phyloP scores from a whole-genome alignment of 2,329 filamentous ascomycete genomes.

The Gaeumannomyces sp. region DNA sequence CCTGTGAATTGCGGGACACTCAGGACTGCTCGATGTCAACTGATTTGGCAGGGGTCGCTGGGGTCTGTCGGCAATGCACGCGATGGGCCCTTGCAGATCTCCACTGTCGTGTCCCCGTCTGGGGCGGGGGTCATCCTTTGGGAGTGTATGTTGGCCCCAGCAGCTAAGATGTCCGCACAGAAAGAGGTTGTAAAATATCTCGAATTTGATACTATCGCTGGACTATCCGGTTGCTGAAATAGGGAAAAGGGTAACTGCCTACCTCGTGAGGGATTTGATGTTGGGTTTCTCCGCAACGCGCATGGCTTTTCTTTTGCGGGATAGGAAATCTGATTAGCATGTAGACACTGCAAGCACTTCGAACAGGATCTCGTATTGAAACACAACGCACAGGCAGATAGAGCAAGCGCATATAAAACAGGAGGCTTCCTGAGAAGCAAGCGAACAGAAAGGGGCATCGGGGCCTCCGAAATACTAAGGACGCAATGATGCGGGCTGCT shows the following conservation, averaged over 20 bases:
- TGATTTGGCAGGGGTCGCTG: not conserved
- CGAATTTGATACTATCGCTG: not conserved
- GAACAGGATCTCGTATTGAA: not conserved
- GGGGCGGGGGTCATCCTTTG: not conserved
- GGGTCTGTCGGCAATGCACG: not conserved
- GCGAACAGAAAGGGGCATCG: not conserved
- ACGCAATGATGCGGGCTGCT: not conserved
- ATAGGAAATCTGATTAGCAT: too few species aligned
- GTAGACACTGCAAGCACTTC: too few species aligned
- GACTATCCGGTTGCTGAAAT: too few species aligned
- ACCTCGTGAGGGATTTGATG: too few species aligned
- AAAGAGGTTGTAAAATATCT: not conserved
- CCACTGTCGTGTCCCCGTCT: not conserved
- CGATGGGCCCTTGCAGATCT: constrained; percentile 4
- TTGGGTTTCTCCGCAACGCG: too few species aligned
- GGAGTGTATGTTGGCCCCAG: not conserved
- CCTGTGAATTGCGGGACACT: constrained; percentile 17
- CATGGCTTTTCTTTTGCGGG: too few species aligned
- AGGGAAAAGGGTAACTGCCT: not conserved
- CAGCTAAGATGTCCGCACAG: not conserved
- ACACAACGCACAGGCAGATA: not conserved
- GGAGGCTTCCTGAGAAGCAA: not conserved
- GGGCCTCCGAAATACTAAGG: not conserved
- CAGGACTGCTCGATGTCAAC: not conserved
- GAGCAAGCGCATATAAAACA: not conserved